Conservation (phyloP, 2,329 filamentous ascomycete genomes). For the Dothideomycetidae sp. region DNA sequence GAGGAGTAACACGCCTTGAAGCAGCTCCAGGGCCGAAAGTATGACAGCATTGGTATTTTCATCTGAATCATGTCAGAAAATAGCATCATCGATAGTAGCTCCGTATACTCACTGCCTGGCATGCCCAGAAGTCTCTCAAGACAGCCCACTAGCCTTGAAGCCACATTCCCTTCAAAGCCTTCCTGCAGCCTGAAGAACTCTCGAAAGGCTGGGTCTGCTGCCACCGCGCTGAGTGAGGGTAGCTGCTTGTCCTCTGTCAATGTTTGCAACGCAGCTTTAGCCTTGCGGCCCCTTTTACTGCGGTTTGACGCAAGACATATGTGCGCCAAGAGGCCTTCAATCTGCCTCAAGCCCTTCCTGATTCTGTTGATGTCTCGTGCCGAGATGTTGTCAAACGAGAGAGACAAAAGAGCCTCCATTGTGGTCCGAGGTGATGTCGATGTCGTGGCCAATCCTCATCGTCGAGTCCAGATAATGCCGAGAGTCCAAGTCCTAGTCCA, state of each 20-base stretch:
- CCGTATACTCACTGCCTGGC: conserved; percentile 37
- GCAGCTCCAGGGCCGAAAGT: conserved; percentile 70
- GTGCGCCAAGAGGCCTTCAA: conserved; percentile 84
- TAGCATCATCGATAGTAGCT: neutral
- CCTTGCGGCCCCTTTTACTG: conserved; percentile 17
- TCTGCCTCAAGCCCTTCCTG: conserved; percentile 82
- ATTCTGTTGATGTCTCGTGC: conserved; percentile 83
- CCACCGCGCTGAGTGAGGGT: conserved; percentile 48
- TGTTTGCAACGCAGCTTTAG: conserved; percentile 21
- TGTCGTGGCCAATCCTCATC: conserved; percentile 8
- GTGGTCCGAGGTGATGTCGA: conserved; percentile 9
- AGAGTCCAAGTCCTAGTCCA: conserved; percentile 6
- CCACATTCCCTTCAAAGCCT: conserved; percentile 94
- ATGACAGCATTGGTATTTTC: conserved; percentile 81
- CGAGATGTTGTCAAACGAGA: conserved; percentile 92
- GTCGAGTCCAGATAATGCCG: conserved; percentile 5
- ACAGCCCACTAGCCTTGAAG: conserved; percentile 69
- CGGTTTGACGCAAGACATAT: conserved; percentile 58
- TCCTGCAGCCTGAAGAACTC: conserved; percentile 97
- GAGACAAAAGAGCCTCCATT: conserved; percentile 85
- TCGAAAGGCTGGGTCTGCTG: conserved; percentile 73
- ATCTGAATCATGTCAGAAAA: conserved; percentile 29
- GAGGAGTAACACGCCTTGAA: conserved; percentile 75
- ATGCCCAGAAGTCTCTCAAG: conserved; percentile 77
- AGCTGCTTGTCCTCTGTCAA: conserved; percentile 17